phyloP scores from a whole-genome alignment of 257 asterid species.

The Orobanche coerulescens region DNA sequence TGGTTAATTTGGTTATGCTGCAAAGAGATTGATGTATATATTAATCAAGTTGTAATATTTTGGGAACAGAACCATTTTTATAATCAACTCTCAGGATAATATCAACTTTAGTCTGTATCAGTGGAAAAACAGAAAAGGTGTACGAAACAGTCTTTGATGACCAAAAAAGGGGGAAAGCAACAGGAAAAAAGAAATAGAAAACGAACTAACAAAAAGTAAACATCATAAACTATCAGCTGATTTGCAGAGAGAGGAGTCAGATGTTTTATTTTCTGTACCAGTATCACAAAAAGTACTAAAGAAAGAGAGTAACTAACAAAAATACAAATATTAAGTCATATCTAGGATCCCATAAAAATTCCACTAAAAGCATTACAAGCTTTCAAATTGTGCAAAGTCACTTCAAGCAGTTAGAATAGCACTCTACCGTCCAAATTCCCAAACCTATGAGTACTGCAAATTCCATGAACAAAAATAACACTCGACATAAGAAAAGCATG shows the following conservation, averaged over 20 bases:
- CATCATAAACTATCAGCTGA: too few relatives aligned
- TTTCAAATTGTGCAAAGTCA: neutral
- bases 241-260: too few relatives aligned
- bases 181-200: neutral
- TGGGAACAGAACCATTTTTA: neutral
- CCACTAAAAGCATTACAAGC: neutral
- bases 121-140: neutral
- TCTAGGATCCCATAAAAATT: neutral
- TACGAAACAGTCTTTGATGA: neutral
- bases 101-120: neutral
- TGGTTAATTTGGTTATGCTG: slow-evolving; percentile 50
- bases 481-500: neutral
- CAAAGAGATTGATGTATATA: slow-evolving; percentile 17
- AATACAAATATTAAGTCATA: neutral
- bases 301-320: neutral
- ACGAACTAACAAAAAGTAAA: neutral
- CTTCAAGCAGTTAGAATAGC: neutral
- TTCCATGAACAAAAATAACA: neutral
- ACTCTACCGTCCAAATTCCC: neutral
- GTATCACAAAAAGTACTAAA: neutral
- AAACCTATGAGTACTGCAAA: neutral
- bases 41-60: slow-evolving; percentile 6
- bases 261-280: slow-evolving; percentile 1
- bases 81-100: neutral
- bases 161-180: neutral